Evolutionary conservation across 768 basidiomycete species (phyloP).

Genomic region (Tubosaeta sp.): DNA sequence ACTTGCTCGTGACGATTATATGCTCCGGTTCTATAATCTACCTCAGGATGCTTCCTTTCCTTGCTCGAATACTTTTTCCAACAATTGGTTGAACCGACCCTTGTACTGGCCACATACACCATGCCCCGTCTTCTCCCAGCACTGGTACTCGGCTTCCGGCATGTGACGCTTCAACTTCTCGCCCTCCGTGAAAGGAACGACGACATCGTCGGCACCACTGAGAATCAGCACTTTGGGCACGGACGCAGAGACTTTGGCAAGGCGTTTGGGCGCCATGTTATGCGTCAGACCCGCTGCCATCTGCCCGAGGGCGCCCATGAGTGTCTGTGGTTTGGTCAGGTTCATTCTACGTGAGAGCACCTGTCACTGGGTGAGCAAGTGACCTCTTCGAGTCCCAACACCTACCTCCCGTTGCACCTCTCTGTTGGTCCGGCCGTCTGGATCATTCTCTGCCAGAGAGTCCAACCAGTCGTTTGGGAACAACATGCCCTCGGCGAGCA

Average conservation of each 20-base stretch:
- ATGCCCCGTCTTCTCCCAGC: constrained; percentile 64
- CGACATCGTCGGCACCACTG: constrained; percentile 63
- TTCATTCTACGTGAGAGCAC: constrained; percentile 40
- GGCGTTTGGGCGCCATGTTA: constrained; percentile 44
- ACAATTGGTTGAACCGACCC: constrained; percentile 47
- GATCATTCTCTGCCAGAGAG: constrained; percentile 47
- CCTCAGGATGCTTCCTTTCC: constrained; percentile 32
- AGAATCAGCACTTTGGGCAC: constrained; percentile 65
- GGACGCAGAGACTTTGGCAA: constrained; percentile 44
- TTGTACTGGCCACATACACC: constrained; percentile 49
- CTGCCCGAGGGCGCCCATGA: constrained; percentile 66
- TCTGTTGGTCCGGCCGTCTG: constrained; percentile 57
- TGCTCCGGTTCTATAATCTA: too few species aligned
- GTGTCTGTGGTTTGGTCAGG: constrained; percentile 53
- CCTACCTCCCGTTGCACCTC: constrained; percentile 55
- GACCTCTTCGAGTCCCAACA: background rate
- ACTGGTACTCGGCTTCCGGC: constrained; percentile 52
- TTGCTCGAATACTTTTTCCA: constrained; percentile 56
- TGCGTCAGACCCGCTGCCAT: constrained; percentile 68
- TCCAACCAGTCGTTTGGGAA: constrained; percentile 63
- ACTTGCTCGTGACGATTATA: too few species aligned
- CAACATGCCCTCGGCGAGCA: constrained; percentile 51
- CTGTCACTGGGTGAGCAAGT: constrained; percentile 29
- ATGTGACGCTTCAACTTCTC: constrained; percentile 50
- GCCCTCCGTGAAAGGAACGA: constrained; percentile 53